Evolutionary conservation across 768 basidiomycete species (phyloP).

Genomic region (Candolleomyces efflorescens): DNA sequence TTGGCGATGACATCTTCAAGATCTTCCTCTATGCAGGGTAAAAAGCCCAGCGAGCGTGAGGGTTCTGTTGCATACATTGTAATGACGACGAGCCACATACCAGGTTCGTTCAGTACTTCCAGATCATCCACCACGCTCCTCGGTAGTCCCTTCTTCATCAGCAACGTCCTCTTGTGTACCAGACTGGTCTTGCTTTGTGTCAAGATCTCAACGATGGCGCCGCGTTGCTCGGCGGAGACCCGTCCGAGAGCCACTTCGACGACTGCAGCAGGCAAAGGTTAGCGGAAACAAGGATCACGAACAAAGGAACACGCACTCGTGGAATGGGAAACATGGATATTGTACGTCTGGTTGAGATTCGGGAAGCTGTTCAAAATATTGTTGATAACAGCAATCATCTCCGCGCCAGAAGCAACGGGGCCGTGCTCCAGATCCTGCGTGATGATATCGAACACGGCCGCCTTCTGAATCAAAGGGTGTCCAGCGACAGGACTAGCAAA

Average conservation of each 20-base stretch:
- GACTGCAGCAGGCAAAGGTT: constrained; percentile 39
- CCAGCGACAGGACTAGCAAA: constrained; percentile 56
- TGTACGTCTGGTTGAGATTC: constrained; percentile 60
- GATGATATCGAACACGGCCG: constrained; percentile 81
- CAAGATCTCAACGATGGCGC: constrained; percentile 60
- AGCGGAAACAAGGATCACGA: neutral
- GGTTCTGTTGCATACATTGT: neutral
- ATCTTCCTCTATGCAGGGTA: constrained; percentile 70
- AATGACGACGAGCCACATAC: constrained; percentile 27
- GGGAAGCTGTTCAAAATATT: constrained; percentile 71
- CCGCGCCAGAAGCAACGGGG: constrained; percentile 66
- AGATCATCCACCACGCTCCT: constrained; percentile 70
- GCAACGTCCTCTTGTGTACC: constrained; percentile 63
- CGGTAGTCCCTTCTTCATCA: constrained; percentile 67
- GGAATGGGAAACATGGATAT: constrained; percentile 77
- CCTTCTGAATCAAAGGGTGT: constrained; percentile 69
- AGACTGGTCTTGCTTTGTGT: constrained; percentile 59
- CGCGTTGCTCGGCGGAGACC: constrained; percentile 53
- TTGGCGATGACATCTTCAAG: constrained; percentile 51
- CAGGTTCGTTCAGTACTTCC: constrained; percentile 61
- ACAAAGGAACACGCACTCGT: constrained; percentile 43
- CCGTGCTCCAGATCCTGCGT: constrained; percentile 65
- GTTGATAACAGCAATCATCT: constrained; percentile 65
- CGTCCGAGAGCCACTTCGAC: constrained; percentile 59
- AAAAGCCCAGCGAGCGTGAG: too few relatives aligned